Conservation (phyloP, 345 rosid species). For the Luvunga scandens region DNA sequence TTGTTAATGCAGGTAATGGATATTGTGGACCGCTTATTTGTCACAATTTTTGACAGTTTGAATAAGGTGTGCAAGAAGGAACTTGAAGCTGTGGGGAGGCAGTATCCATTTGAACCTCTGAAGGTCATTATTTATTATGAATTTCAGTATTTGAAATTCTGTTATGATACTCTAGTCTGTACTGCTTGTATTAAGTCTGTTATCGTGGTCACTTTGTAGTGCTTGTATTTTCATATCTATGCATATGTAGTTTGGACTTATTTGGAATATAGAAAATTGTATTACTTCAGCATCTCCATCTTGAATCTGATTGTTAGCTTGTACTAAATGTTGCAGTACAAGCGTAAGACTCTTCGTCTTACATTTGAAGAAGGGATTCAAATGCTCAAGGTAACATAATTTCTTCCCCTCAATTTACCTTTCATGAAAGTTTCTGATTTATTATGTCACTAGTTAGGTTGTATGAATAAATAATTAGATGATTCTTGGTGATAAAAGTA, state of each 20-base stretch:
- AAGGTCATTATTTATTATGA: constrained; percentile 44
- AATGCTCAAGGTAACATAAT: constrained; percentile 70
- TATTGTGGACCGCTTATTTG: constrained; percentile 65
- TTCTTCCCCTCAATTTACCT: not conserved
- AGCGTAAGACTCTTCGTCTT: constrained; percentile 60
- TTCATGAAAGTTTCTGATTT: not conserved
- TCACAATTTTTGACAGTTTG: constrained; percentile 62
- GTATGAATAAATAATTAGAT: not conserved
- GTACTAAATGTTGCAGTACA: constrained; percentile 50
- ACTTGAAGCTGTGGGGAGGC: constrained; percentile 70
- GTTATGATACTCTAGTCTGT: too few species aligned
- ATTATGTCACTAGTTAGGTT: not conserved
- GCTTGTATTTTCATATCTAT: not conserved
- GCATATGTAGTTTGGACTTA: not conserved
- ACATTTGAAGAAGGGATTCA: constrained; percentile 84
- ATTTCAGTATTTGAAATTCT: not conserved
- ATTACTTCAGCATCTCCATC: not conserved
- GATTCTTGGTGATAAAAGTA: not conserved
- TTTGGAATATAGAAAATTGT: not conserved
- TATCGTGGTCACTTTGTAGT: not conserved
- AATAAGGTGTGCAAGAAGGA: constrained; percentile 63
- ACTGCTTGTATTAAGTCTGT: not conserved
- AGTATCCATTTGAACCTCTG: constrained; percentile 78
- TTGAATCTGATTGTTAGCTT: constrained; percentile 11
- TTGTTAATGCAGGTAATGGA: constrained; percentile 66